These are phyloP conservation scores for Suaeda aralocaspica DNA, from an alignment of 148 eudicot species.

Conservation along the genomic window DNA sequence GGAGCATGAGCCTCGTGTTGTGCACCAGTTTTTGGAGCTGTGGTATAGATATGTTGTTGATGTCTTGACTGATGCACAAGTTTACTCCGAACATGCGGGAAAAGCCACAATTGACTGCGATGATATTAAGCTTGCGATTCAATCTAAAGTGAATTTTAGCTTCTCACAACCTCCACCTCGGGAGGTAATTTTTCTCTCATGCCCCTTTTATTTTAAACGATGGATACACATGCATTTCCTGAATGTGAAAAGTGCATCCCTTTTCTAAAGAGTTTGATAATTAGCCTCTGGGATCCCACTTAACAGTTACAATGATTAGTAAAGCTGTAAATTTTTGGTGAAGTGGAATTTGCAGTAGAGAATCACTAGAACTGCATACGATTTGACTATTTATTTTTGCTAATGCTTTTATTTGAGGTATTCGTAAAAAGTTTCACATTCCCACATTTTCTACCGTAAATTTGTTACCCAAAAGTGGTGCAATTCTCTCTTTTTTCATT, in stretches of 20 bases:
- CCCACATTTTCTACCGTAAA: too few species aligned
- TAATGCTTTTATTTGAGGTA: too few species aligned
- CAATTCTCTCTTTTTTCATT: too few species aligned
- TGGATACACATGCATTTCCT: background rate
- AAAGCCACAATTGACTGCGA: constrained; percentile 71
- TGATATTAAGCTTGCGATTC: constrained; percentile 87
- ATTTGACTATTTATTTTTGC: too few species aligned
- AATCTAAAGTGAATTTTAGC: constrained; percentile 81
- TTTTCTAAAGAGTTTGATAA: too few species aligned
- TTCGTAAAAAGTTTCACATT: too few species aligned
- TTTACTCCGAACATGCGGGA: constrained; percentile 90
- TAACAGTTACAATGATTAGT: too few species aligned
- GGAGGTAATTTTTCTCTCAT: constrained; percentile 47
- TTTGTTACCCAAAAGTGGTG: background rate
- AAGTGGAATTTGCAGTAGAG: too few species aligned
- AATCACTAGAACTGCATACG: too few species aligned
- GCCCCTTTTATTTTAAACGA: background rate
- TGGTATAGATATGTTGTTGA: constrained; percentile 89
- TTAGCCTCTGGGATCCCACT: too few species aligned
- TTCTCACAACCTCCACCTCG: constrained; percentile 99
- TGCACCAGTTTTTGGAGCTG: constrained; percentile 81
- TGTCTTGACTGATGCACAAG: constrained; percentile 86
- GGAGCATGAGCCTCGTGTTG: constrained; percentile 81
- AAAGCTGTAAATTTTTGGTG: too few species aligned
- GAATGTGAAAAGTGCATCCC: background rate